Percentiles rank a stretch among this genome's conserved stretches.
Evolutionary conservation across 352 stramenopile genomes (phyloP).

Genomic region (Pythium insidiosum): DNA sequence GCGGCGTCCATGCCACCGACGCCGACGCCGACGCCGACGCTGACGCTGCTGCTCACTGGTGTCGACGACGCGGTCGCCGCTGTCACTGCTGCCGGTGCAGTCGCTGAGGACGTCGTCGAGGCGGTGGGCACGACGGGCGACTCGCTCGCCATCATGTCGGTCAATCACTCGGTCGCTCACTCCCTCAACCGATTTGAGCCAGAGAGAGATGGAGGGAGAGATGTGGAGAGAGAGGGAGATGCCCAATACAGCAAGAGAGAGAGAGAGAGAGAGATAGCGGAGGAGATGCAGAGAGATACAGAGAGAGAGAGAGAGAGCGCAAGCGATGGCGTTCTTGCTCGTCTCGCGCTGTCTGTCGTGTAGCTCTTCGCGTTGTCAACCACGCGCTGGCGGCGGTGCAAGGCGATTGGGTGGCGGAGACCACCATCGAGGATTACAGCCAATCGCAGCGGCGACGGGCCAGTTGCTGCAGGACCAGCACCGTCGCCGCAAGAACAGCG

Average conservation of each 20-base stretch:
- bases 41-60: background rate
- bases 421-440: conserved; percentile 15
- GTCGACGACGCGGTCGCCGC: conserved; percentile 1
- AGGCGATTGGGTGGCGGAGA: conserved; percentile 28
- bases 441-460: conserved; percentile 10
- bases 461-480: conserved; percentile 12
- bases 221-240: no score
- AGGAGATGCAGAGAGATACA: background rate
- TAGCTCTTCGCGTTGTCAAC: conserved; percentile 8
- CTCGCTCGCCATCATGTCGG: background rate
- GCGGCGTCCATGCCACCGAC: no score
- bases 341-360: background rate
- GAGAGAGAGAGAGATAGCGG: background rate
- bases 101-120: background rate
- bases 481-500: background rate
- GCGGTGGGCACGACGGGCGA: no score
- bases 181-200: no score
- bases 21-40: no score
- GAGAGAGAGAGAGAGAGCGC: background rate
- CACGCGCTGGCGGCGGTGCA: conserved; percentile 2
- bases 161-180: background rate
- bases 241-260: background rate
- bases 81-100: conserved; percentile 5
- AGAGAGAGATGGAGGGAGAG: no score
- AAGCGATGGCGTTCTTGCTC: background rate